Evolutionary conservation across 352 stramenopile species (phyloP).

Genomic region (Pythium vanterpoolii): DNA sequence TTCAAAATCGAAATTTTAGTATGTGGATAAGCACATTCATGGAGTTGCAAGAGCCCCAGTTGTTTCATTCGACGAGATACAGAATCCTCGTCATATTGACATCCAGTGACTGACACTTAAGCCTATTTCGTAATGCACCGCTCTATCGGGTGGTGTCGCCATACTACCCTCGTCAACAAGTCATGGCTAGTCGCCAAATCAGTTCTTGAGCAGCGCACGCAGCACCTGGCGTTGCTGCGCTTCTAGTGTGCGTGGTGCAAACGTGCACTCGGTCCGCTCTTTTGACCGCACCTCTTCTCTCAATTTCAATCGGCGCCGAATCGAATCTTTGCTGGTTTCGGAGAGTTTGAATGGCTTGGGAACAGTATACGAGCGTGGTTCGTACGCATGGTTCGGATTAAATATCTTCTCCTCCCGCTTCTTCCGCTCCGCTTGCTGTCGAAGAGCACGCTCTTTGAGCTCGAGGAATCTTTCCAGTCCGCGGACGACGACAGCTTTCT

Average conservation of each 20-base stretch:
- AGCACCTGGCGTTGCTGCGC: constrained; percentile 48
- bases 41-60: no score
- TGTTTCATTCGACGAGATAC: no score
- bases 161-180: no score
- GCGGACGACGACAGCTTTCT: constrained; percentile 64
- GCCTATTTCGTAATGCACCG: no score
- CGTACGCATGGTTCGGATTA: constrained; percentile 44
- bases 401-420: constrained; percentile 67
- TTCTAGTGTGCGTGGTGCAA: constrained; percentile 53
- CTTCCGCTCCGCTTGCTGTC: constrained; percentile 58
- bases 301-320: constrained; percentile 38
- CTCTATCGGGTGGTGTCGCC: no score
- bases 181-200: no score
- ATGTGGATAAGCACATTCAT: no score
- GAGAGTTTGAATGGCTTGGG: constrained; percentile 76
- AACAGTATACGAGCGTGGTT: constrained; percentile 71
- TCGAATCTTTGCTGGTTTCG: constrained; percentile 48
- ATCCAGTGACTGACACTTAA: no score
- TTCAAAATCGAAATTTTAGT: no score
- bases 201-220: constrained; percentile 10
- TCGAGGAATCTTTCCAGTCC: constrained; percentile 79
- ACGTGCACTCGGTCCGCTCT: constrained; percentile 61
- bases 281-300: constrained; percentile 48
- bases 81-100: no score
- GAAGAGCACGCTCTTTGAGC: constrained; percentile 62